Evolutionary conservation across 2,329 filamentous ascomycete species (phyloP).

Genomic region (Leptodontidium sp.): DNA sequence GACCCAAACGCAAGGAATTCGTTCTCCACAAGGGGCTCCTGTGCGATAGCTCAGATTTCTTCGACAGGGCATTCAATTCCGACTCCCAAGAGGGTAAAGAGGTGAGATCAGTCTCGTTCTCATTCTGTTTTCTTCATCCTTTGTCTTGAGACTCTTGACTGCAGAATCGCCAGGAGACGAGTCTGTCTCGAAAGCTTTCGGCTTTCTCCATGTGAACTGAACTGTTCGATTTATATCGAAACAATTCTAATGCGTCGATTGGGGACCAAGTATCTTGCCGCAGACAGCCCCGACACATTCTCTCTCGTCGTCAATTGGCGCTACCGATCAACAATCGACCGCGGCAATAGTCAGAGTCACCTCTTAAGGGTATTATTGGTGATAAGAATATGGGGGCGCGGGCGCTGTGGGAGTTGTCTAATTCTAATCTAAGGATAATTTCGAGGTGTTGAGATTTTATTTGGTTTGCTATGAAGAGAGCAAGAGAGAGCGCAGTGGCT

Average conservation of each 20-base stretch:
- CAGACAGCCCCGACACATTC: too few relatives aligned
- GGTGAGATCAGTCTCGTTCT: not conserved
- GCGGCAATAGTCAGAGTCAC: too few relatives aligned
- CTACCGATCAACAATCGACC: too few relatives aligned
- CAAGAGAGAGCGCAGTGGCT: not conserved
- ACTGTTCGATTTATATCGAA: too few relatives aligned
- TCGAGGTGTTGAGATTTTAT: not conserved
- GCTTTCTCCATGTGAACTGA: too few relatives aligned
- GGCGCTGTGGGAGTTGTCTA: not conserved
- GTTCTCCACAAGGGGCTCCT: conserved; percentile 32
- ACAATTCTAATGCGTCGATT: too few relatives aligned
- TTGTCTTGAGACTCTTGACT: too few relatives aligned
- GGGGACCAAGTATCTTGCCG: too few relatives aligned
- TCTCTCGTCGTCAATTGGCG: too few relatives aligned
- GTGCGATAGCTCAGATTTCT: conserved; percentile 30
- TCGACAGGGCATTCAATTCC: conserved; percentile 27
- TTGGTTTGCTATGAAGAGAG: not conserved
- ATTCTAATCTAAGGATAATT: not conserved
- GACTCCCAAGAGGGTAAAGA: conserved; percentile 16
- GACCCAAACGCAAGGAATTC: conserved; percentile 23
- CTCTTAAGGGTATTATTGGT: not conserved
- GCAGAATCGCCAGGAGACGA: too few relatives aligned
- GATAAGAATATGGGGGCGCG: not conserved
- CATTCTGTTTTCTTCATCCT: too few relatives aligned
- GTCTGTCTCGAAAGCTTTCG: too few relatives aligned